Conservation (phyloP, 495 filamentous ascomycete species). For the Viridothelium virens region DNA sequence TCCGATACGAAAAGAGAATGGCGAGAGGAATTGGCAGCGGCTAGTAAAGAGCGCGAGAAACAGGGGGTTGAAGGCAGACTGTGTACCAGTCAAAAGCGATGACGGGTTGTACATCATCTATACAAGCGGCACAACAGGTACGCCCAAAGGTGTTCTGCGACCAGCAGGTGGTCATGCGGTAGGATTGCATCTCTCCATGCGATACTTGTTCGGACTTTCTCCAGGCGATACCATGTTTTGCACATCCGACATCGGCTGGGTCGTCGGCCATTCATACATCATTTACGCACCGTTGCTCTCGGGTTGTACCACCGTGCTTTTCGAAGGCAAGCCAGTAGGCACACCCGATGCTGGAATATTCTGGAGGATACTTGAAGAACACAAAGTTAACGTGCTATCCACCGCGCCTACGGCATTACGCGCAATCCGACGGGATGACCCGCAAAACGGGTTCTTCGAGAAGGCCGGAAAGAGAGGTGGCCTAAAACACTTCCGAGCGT, state of each 20-base stretch:
- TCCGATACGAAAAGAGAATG: conserved; percentile 50
- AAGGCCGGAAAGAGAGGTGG: conserved; percentile 56
- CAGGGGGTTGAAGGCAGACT: conserved; percentile 55
- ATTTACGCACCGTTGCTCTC: conserved; percentile 76
- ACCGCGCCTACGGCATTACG: conserved; percentile 83
- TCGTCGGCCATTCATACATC: conserved; percentile 43
- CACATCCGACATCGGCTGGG: conserved; percentile 45
- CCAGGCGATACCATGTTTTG: conserved; percentile 80
- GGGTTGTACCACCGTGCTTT: conserved; percentile 79
- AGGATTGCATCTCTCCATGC: conserved; percentile 69
- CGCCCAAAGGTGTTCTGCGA: conserved; percentile 81
- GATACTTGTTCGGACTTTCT: conserved; percentile 68
- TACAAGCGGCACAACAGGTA: conserved; percentile 74
- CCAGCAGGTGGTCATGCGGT: conserved; percentile 84
- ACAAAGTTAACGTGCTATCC: conserved; percentile 74
- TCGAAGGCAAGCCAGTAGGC: conserved; percentile 86
- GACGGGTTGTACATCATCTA: conserved; percentile 89
- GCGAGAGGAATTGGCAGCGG: conserved; percentile 72
- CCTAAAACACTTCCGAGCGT: conserved; percentile 55
- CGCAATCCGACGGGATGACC: conserved; percentile 80
- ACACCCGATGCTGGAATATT: conserved; percentile 82
- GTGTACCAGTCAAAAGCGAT: conserved; percentile 67
- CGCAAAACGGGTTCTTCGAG: conserved; percentile 57
- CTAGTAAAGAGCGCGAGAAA: conserved; percentile 59
- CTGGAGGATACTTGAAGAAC: conserved; percentile 78